These are phyloP conservation scores for Retiboletus fuscus DNA, from an alignment of 1,284 basidiomycete genomes.

Conservation along the genomic window DNA sequence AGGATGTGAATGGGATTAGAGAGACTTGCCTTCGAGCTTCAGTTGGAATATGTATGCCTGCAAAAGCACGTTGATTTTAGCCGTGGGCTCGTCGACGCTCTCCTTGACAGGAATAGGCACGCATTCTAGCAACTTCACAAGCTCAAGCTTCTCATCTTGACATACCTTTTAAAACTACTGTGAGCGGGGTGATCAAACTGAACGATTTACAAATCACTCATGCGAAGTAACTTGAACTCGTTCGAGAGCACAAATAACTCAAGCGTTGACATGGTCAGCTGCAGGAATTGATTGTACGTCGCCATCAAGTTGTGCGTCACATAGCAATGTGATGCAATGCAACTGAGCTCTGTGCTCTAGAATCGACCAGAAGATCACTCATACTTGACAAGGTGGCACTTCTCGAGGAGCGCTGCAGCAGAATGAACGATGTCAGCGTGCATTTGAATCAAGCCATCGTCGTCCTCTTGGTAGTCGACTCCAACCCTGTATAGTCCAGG, in stretches of 20 bases:
- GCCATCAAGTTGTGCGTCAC: slow-evolving; percentile 97
- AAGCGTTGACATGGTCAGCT: slow-evolving; percentile 87
- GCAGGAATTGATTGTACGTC: slow-evolving; percentile 95
- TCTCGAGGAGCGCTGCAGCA: slow-evolving; percentile 93
- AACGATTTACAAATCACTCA: slow-evolving; percentile 49
- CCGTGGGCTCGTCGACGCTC: slow-evolving; percentile 93
- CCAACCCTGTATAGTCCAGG: slow-evolving; percentile 92
- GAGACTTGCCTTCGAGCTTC: slow-evolving; percentile 86
- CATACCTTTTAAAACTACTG: slow-evolving; percentile 54
- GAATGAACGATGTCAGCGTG: slow-evolving; percentile 70
- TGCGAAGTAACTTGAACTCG: slow-evolving; percentile 96
- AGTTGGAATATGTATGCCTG: slow-evolving; percentile 96
- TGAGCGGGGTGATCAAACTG: not conserved
- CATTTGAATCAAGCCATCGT: no score
- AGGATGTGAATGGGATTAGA: no score
- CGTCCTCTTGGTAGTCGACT: slow-evolving; percentile 91
- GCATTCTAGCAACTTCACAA: slow-evolving; percentile 92
- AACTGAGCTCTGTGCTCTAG: slow-evolving; percentile 90
- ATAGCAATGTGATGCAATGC: slow-evolving; percentile 97
- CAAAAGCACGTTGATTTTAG: slow-evolving; percentile 96
- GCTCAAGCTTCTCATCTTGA: slow-evolving; percentile 88
- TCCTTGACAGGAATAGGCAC: slow-evolving; percentile 99
- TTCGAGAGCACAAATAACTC: slow-evolving; percentile 98
- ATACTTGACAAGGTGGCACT: slow-evolving; percentile 94
- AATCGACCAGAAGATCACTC: slow-evolving; percentile 61